Evolutionary conservation across 352 stramenopile species (phyloP), one percentile per base, ranked within the genome.

Genomic region (Globisporangium splendens): DNA sequence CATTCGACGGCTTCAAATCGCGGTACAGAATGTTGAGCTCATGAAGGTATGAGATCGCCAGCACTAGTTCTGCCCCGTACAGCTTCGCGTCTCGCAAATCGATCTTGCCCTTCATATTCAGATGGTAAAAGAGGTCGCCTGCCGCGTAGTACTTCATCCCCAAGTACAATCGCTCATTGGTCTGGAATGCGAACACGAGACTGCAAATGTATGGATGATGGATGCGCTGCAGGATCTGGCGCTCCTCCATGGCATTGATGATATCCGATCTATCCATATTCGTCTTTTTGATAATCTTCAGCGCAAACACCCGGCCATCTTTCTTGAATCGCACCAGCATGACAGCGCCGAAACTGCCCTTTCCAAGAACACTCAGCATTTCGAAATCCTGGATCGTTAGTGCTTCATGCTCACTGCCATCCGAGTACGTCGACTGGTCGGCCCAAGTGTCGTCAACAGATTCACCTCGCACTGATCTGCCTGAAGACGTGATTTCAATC

Each of bases 271-370:
- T 77, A 61, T 94, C 86, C 86, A 96, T 96, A 54, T 88, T 89
- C 35, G 69, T 89, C 66, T 96, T 96, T 61, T 93, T 93, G 68
- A 96, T 88, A 55, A 96, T 96, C 69, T 96, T 96, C 58, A 96
- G 74, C 49, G 86, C 86, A 42, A 96, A 96, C 24, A 96, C 80
- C 50, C 86, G 80, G 0, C 84, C 84, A 42, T 96, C 86, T 56
- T 93, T 89, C 67, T 94, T 94, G 69, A 94, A 96, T 0, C 86
- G 86, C 33, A 96, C 86, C 3, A 96, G 75, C 84, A 96, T 96
- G 12, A 96, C 86, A 28, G 86, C 86, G 13, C 84, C 86, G 61
- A 96, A 96, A 60, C 83, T 93, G 10, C 86, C 86, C 56, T 92
- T 92, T 20, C 86, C 86, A 1, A 96, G 59, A 21, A 96, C 86